Base-by-base conservation (phyloP, 1,139 yeast genomes). In the Taphrina confusa region DNA sequence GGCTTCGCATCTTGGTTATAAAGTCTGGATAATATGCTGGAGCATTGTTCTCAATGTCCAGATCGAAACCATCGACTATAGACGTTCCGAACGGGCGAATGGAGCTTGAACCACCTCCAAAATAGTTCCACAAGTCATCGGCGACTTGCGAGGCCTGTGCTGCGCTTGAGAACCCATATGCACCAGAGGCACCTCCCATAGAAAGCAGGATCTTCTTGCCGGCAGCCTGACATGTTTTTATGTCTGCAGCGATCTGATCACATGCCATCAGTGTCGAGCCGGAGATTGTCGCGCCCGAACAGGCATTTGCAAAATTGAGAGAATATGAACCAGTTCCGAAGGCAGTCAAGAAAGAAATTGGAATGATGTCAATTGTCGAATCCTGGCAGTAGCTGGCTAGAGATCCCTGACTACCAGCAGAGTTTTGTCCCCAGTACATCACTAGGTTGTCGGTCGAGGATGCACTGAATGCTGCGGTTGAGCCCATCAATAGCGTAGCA, bases 361-460 rank as follows among this genome's bases (percentile, higher is more conserved):
- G 69, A 57, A 86, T 78, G 62, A 88, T 84, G 68, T 89, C 96
- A 36, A 84, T 86, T 52, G 82, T 78, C 62, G 80, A 80, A 37
- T 82, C 78, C 61, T 80, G 76, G 76, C 97, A 91, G 75, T 89
- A 88, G 61, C 77, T 73, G 5, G 84, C 76, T 61, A 91, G 77
- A 14, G 80, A 71, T 63, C 81, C 76, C 72, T 90, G 96, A 44
- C 81, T 70, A 31, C 63, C 66, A 31, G 82, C 86, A 16, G 94
- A 83, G 69, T 84, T 82, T 74, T 90, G 97, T 49, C 97, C 97
- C 96, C 96, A 90, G 74, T 89, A 89, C 14, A 87, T 79, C 30
- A 85, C 96, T 51, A 88, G 82, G 67, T 87, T 86, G 51, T 79
- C 52, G 58, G 52, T 60, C 2, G 63, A 44, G 11, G 64, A 57